phyloP scores from a whole-genome alignment of 345 rosid genomes.

The Eucalyptus cloeziana region DNA sequence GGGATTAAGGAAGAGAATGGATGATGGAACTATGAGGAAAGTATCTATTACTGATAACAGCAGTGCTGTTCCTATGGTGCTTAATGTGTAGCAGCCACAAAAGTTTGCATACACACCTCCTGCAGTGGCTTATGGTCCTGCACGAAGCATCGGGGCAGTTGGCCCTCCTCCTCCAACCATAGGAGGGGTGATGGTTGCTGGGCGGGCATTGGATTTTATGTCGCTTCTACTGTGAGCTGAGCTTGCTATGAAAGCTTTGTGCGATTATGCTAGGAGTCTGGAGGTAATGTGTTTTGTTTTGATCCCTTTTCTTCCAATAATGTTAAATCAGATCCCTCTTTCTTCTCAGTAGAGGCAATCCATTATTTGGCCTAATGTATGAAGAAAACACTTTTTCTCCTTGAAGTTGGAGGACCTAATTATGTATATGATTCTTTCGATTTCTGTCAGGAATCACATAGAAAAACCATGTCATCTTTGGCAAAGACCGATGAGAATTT shows the following conservation, averaged over 20 bases:
- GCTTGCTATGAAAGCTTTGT: constrained; percentile 56
- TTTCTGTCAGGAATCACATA: constrained; percentile 59
- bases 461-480: constrained; percentile 43
- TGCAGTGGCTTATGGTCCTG: neutral
- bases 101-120: constrained; percentile 3
- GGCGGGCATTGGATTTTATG: constrained; percentile 33
- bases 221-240: constrained; percentile 58
- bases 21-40: constrained; percentile 31
- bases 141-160: constrained; percentile 7
- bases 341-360: neutral
- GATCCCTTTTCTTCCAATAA: neutral
- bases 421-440: neutral
- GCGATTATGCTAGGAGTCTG: constrained; percentile 33
- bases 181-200: constrained; percentile 29
- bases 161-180: constrained; percentile 22
- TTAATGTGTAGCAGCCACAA: constrained; percentile 13
- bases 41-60: neutral
- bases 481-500: constrained; percentile 68
- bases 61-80: constrained; percentile 2
- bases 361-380: neutral
- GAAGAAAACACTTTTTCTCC: neutral
- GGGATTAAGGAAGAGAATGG: constrained; percentile 77
- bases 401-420: neutral
- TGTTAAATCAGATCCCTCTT: neutral
- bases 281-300: constrained; percentile 31